These are phyloP conservation scores for Alectoria sarmentosa DNA, from an alignment of 495 filamentous ascomycete genomes.

Conservation along the genomic window DNA sequence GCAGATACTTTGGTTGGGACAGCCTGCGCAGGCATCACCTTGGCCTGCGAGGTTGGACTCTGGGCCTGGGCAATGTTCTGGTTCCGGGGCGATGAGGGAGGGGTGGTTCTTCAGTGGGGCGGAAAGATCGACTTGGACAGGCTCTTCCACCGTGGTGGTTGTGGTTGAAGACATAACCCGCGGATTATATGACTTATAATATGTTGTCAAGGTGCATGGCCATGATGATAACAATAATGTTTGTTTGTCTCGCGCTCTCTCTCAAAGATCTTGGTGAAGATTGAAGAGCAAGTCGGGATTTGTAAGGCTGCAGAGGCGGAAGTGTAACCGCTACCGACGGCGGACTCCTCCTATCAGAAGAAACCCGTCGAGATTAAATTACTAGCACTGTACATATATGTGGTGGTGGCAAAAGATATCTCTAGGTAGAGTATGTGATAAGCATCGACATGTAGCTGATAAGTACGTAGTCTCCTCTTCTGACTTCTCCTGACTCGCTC, in stretches of 20 bases:
- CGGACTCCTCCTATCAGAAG: not conserved
- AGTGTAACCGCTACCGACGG: not conserved
- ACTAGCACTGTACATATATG: too few relatives aligned
- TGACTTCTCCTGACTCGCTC: too few relatives aligned
- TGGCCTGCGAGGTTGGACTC: conserved; percentile 80
- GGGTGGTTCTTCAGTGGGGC: conserved; percentile 65
- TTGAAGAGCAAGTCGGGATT: not conserved
- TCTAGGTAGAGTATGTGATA: not conserved
- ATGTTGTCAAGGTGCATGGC: conserved; percentile 10
- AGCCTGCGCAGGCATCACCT: conserved; percentile 83
- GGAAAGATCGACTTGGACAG: conserved; percentile 56
- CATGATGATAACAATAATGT: too few relatives aligned
- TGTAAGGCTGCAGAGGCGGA: conserved; percentile 6
- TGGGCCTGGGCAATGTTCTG: conserved; percentile 93
- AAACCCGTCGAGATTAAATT: not conserved
- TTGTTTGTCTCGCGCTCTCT: not conserved
- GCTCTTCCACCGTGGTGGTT: conserved; percentile 61
- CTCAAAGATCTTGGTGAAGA: not conserved
- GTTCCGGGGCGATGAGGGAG: conserved; percentile 84
- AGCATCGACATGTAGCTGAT: too few relatives aligned
- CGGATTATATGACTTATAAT: not conserved
- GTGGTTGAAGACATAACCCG: conserved; percentile 8
- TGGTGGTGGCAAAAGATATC: too few relatives aligned
- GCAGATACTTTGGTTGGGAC: conserved; percentile 93
- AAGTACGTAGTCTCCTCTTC: too few relatives aligned